phyloP scores from a whole-genome alignment of 169 alveolate species.

The Hepatocystis sp. region DNA sequence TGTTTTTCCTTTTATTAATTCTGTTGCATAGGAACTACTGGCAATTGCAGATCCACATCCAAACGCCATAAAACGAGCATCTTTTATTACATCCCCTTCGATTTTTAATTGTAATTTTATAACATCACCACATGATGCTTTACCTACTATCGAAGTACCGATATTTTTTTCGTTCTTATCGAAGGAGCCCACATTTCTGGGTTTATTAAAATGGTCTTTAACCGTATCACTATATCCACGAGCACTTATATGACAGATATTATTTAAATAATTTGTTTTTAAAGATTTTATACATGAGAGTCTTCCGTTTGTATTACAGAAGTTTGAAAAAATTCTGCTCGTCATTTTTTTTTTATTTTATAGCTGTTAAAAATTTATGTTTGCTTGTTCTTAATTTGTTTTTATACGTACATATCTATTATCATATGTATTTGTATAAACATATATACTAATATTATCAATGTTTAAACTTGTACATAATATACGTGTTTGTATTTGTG shows the following conservation, averaged over 20 bases:
- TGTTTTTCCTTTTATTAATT: slow-evolving; percentile 95
- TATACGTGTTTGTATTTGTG: too few species aligned
- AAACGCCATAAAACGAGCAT: slow-evolving; percentile 97
- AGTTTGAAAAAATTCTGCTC: slow-evolving; percentile 12
- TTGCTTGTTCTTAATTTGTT: too few species aligned
- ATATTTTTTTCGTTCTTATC: slow-evolving; percentile 84
- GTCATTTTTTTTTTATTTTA: slow-evolving; percentile 25
- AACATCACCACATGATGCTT: slow-evolving; percentile 99
- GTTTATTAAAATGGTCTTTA: slow-evolving; percentile 94
- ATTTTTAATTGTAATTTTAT: slow-evolving; percentile 96
- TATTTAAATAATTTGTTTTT: slow-evolving; percentile 13
- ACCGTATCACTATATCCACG: slow-evolving; percentile 89
- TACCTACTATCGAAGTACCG: slow-evolving; percentile 99
- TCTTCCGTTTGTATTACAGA: slow-evolving; percentile 15
- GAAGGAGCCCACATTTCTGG: slow-evolving; percentile 93
- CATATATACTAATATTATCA: too few species aligned
- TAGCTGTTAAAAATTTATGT: too few species aligned
- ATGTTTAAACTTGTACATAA: too few species aligned
- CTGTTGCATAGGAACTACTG: slow-evolving; percentile 98
- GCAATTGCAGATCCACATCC: slow-evolving; percentile 99
- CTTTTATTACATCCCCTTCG: slow-evolving; percentile 93
- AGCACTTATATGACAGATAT: slow-evolving; percentile 7
- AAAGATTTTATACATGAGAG: slow-evolving; percentile 7
- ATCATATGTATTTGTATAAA: too few species aligned
- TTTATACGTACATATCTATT: too few species aligned